phyloP scores from a whole-genome alignment of 495 filamentous ascomycete species.

The Bathelium albidoporum region DNA sequence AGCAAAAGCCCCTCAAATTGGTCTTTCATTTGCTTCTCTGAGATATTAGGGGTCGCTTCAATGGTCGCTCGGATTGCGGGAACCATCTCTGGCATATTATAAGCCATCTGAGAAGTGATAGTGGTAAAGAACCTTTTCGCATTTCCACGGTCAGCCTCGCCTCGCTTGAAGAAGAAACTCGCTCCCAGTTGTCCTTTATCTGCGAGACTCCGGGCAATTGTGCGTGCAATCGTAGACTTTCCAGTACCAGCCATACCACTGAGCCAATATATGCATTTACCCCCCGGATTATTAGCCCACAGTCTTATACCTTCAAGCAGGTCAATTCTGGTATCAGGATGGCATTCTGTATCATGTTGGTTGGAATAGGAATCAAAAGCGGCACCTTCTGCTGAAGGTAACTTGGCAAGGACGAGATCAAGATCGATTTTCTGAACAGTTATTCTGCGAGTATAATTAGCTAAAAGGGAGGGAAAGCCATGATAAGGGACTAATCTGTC shows the following conservation, averaged over 20 bases:
- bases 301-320: slow-evolving; percentile 19
- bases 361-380: slow-evolving; percentile 17
- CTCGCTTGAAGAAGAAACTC: slow-evolving; percentile 27
- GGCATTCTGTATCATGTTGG: slow-evolving; percentile 17
- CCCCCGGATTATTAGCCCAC: slow-evolving; percentile 15
- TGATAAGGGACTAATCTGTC: too few relatives aligned
- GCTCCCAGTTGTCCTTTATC: slow-evolving; percentile 14
- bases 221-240: slow-evolving; percentile 28
- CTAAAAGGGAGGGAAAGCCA: too few relatives aligned
- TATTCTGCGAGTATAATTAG: too few relatives aligned
- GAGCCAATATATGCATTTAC: slow-evolving; percentile 31
- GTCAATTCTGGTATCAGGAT: slow-evolving; percentile 18
- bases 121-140: slow-evolving; percentile 21
- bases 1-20: slow-evolving; percentile 2
- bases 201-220: slow-evolving; percentile 11
- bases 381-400: slow-evolving; percentile 13
- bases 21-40: slow-evolving; percentile 9
- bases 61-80: slow-evolving; percentile 8
- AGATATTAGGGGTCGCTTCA: slow-evolving; percentile 10
- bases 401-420: slow-evolving; percentile 2
- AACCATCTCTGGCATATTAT: slow-evolving; percentile 4
- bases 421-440: not conserved
- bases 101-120: slow-evolving; percentile 16
- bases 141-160: slow-evolving; percentile 15
- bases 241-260: slow-evolving; percentile 26